Evolutionary conservation across 352 stramenopile species (phyloP).

Genomic region (Globisporangium cystogenes): DNA sequence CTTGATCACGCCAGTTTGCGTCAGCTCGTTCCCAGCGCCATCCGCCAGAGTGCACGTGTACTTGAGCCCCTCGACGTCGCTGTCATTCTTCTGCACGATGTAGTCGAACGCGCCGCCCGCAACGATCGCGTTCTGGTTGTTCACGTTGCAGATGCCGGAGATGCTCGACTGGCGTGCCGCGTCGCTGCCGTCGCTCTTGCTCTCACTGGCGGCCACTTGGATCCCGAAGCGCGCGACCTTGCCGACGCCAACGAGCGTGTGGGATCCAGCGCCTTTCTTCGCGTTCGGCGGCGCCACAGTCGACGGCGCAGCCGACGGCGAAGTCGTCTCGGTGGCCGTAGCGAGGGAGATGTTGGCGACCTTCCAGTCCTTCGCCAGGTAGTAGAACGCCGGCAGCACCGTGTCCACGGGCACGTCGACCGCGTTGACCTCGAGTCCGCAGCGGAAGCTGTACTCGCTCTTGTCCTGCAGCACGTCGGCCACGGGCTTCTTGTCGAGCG

Average conservation of each 20-base stretch:
- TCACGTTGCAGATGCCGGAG: slow-evolving; percentile 24
- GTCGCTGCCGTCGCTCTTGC: neutral
- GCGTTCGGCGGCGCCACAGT: slow-evolving; percentile 7
- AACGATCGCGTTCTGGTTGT: slow-evolving; percentile 25
- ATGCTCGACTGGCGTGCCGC: slow-evolving; percentile 12
- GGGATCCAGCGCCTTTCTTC: slow-evolving; percentile 2
- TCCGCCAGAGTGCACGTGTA: slow-evolving; percentile 29
- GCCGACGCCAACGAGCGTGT: slow-evolving; percentile 8
- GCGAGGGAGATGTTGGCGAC: slow-evolving; percentile 17
- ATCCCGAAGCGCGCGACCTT: slow-evolving; percentile 9
- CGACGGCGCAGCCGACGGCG: neutral
- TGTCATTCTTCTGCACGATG: slow-evolving; percentile 37
- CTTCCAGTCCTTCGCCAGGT: slow-evolving; percentile 11
- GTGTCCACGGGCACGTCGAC: slow-evolving; percentile 14
- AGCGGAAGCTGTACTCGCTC: slow-evolving; percentile 13
- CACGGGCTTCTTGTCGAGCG: slow-evolving; percentile 6
- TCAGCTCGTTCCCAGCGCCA: slow-evolving; percentile 18
- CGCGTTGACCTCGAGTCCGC: slow-evolving; percentile 9
- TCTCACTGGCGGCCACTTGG: slow-evolving; percentile 6
- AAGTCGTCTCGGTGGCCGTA: neutral
- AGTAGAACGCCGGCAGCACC: slow-evolving; percentile 13
- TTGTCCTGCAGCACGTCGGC: slow-evolving; percentile 3
- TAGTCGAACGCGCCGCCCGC: slow-evolving; percentile 25
- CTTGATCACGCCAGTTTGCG: slow-evolving; percentile 21
- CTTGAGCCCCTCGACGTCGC: slow-evolving; percentile 26